Evolutionary conservation across 2,329 filamentous ascomycete genomes (phyloP).

Genomic region (Pyricularia grisea): DNA sequence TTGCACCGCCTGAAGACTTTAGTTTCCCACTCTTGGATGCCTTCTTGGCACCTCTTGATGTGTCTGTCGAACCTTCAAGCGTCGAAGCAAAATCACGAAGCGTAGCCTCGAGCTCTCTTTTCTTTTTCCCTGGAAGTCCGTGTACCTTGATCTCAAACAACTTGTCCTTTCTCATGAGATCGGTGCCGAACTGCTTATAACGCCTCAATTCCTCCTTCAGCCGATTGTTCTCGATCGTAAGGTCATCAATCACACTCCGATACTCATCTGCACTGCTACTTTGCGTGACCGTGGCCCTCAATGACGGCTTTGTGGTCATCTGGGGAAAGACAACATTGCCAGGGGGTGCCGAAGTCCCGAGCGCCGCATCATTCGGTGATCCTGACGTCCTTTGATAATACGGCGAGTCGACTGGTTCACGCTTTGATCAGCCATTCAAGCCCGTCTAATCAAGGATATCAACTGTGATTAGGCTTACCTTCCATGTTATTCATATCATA

Average conservation of each 20-base stretch:
- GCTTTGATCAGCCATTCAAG: background rate
- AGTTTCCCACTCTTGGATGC: conserved; percentile 22
- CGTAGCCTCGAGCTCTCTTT: conserved; percentile 64
- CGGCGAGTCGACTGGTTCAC: conserved; percentile 37
- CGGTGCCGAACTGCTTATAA: conserved; percentile 58
- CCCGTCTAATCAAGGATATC: background rate
- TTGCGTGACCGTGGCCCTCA: conserved; percentile 25
- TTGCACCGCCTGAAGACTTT: conserved; percentile 31
- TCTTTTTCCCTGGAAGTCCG: conserved; percentile 61
- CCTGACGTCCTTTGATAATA: conserved; percentile 46
- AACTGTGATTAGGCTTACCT: conserved; percentile 17
- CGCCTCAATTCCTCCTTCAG: conserved; percentile 64
- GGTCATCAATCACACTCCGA: conserved; percentile 75
- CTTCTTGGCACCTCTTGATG: conserved; percentile 32
- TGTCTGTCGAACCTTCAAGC: conserved; percentile 41
- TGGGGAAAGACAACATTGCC: conserved; percentile 1
- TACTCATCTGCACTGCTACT: conserved; percentile 65
- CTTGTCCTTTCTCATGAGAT: conserved; percentile 63
- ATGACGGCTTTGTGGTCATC: conserved; percentile 9
- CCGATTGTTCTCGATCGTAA: conserved; percentile 76
- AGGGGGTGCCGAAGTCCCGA: conserved; percentile 12
- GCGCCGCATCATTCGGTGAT: conserved; percentile 34
- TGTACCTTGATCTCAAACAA: conserved; percentile 78
- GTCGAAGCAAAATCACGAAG: conserved; percentile 61
- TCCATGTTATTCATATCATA: conserved; percentile 38